phyloP scores from a whole-genome alignment of 768 basidiomycete species.

The Boletus pseudo-olivaceus region DNA sequence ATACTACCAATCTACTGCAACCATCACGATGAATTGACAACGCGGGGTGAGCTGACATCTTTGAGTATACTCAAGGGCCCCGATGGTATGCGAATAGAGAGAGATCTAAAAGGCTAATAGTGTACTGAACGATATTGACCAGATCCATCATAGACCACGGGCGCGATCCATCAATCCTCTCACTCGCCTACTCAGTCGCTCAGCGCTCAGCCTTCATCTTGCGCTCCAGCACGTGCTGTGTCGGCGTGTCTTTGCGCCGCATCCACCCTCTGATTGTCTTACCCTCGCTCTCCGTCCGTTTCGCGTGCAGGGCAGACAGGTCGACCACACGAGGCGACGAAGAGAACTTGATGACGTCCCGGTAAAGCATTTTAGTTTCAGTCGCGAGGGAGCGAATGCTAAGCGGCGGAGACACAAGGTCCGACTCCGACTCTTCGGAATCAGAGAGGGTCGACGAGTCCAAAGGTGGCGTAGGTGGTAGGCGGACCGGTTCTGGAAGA shows the following conservation, averaged over 20 bases:
- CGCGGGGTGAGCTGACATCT: no score
- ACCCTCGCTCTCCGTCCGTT: slow-evolving; percentile 46
- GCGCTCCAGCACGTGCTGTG: slow-evolving; percentile 74
- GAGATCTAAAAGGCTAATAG: background rate
- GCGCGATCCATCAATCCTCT: slow-evolving; percentile 69
- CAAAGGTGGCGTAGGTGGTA: slow-evolving; percentile 62
- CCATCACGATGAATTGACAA: no score
- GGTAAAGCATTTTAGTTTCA: slow-evolving; percentile 82
- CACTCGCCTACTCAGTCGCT: slow-evolving; percentile 64
- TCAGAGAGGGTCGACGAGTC: slow-evolving; percentile 66
- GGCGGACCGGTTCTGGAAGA: slow-evolving; percentile 47
- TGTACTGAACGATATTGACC: background rate
- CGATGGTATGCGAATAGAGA: background rate
- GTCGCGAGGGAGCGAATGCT: slow-evolving; percentile 68
- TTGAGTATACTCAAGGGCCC: no score
- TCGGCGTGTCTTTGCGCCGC: slow-evolving; percentile 76
- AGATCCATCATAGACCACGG: slow-evolving; percentile 1
- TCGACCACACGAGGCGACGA: slow-evolving; percentile 85
- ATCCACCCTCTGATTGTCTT: slow-evolving; percentile 61
- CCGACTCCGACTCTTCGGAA: slow-evolving; percentile 59
- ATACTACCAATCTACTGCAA: no score
- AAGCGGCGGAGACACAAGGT: slow-evolving; percentile 39
- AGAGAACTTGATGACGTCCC: slow-evolving; percentile 85
- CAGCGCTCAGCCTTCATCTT: slow-evolving; percentile 66
- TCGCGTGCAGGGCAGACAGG: slow-evolving; percentile 57